phyloP scores from a whole-genome alignment of 805 yeast species.

The Sporopachydermia lactativora region DNA sequence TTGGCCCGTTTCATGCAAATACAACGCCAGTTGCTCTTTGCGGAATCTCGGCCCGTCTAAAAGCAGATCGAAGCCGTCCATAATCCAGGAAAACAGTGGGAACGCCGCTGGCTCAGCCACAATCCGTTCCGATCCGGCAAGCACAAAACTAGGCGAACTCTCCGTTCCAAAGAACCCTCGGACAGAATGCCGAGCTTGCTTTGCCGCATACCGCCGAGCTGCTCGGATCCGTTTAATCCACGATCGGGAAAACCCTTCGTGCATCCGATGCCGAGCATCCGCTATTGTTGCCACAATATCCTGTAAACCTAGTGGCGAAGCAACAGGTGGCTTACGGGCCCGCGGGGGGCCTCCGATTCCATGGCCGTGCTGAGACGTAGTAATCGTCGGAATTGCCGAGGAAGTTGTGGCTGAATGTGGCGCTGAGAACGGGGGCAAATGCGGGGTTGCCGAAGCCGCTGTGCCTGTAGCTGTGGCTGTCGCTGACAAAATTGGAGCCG shows the following conservation, averaged over 20 bases:
- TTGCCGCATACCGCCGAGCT: slow-evolving; percentile 6
- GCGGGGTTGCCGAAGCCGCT: too few species aligned
- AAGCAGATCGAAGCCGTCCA: slow-evolving; percentile 34
- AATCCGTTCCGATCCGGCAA: slow-evolving; percentile 30
- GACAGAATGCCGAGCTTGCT: slow-evolving; percentile 21
- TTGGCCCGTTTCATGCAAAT: slow-evolving; percentile 60
- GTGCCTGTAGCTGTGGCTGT: neutral
- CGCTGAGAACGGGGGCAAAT: too few species aligned
- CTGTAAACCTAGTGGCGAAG: too few species aligned
- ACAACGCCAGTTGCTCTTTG: slow-evolving; percentile 38
- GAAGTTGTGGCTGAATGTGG: too few species aligned
- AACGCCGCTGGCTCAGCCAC: slow-evolving; percentile 34
- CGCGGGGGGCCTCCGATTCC: too few species aligned
- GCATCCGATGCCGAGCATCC: slow-evolving; percentile 23
- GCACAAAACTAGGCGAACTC: slow-evolving; percentile 12
- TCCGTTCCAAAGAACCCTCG: slow-evolving; percentile 4
- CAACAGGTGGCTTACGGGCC: neutral
- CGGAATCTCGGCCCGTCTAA: slow-evolving; percentile 39
- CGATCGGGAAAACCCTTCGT: slow-evolving; percentile 36
- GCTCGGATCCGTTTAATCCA: slow-evolving; percentile 58
- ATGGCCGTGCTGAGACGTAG: too few species aligned
- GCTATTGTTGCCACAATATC: slow-evolving; percentile 12
- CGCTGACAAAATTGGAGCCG: neutral
- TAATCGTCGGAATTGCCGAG: too few species aligned
- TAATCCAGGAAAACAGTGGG: slow-evolving; percentile 35